A percentile compares a stretch with the other conserved stretches of the same genome.
Evolutionary conservation across 2,329 filamentous ascomycete species (phyloP).

Genomic region (Huntiella savannae): DNA sequence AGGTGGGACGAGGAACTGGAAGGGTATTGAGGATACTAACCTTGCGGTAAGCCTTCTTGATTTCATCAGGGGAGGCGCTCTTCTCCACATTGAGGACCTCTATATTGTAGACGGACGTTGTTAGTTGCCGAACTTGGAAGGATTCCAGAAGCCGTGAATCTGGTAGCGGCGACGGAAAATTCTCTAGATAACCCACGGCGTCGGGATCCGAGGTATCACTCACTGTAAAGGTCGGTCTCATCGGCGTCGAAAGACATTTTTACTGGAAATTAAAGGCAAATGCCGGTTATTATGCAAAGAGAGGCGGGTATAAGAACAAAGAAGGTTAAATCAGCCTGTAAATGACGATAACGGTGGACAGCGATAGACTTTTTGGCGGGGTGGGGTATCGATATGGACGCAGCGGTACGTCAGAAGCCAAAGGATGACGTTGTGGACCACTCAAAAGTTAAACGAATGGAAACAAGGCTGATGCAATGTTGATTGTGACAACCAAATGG

Average conservation of each 20-base stretch:
- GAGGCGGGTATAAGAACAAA: not conserved
- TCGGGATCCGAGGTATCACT: constrained; percentile 11
- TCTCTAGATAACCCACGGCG: not conserved
- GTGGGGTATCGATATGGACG: constrained; percentile 6
- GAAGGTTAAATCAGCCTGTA: not conserved
- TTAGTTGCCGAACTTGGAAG: constrained; percentile 1
- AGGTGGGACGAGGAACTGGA: not conserved
- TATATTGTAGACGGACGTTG: constrained; percentile 19
- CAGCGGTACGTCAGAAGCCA: too few species aligned
- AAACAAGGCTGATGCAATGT: too few species aligned
- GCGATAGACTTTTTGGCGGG: constrained; percentile 9
- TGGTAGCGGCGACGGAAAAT: not conserved
- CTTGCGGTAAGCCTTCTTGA: constrained; percentile 95
- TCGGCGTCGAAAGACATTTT: constrained; percentile 14
- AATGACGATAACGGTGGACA: not conserved
- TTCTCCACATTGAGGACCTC: constrained; percentile 63
- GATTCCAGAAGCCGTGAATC: not conserved
- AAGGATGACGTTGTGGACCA: too few species aligned
- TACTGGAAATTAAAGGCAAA: constrained; percentile 7
- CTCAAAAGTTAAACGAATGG: too few species aligned
- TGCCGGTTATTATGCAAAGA: not conserved
- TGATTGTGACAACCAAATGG: too few species aligned
- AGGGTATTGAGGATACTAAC: constrained; percentile 24
- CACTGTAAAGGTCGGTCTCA: constrained; percentile 44
- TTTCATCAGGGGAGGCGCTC: constrained; percentile 54